Evolutionary conservation across 257 asterid genomes (phyloP), one percentile per base, ranked within the genome.

Genomic region (Buddleja alternifolia): DNA sequence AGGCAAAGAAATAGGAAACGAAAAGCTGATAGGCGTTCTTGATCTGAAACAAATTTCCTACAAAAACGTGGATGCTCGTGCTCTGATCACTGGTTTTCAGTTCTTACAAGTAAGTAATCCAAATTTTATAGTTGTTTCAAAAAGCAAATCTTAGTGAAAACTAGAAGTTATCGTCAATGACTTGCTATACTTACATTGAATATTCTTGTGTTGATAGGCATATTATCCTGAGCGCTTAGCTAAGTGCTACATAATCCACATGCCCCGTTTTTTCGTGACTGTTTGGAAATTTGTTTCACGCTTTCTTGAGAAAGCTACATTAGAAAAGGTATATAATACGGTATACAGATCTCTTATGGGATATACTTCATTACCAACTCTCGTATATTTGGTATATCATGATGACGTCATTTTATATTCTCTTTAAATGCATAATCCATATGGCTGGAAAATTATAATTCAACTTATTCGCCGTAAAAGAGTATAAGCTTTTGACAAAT

Each of bases 171-270:
- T 53, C 23, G 60, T 44, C 14, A n/a, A 12, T 29, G 34, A 1
- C 3, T 5, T 14, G 12, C 44, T 47, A 53, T 52, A 36, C 21
- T 75, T 32, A 15, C 60, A 17, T 32, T 63, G 14, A 41, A 32
- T 34, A 21, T 36, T 60, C 54, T 24, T 70, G 29, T 50, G 24
- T 56, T 37, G 14, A 7, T 66, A 86, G 97, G 81, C 86, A 19
- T 91, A 88, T 55, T 91, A 91, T 74, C 95, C 97, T 0, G 95
- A 88, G 73, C 88, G 97, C 52, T 77, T 88, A 54, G 85, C 86
- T 66, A 72, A 83, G 84, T 75, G 73, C 12, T 91, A 85, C 81
- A 52, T 88, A 7, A 50, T 86, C 44, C 66, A 88, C 77, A 86
- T 91, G 96, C 95, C 95, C 1, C 82, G 81, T 10, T 88, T 91